Conservation (phyloP, 2,329 filamentous ascomycete species). For the Bipolaris zeicola region DNA sequence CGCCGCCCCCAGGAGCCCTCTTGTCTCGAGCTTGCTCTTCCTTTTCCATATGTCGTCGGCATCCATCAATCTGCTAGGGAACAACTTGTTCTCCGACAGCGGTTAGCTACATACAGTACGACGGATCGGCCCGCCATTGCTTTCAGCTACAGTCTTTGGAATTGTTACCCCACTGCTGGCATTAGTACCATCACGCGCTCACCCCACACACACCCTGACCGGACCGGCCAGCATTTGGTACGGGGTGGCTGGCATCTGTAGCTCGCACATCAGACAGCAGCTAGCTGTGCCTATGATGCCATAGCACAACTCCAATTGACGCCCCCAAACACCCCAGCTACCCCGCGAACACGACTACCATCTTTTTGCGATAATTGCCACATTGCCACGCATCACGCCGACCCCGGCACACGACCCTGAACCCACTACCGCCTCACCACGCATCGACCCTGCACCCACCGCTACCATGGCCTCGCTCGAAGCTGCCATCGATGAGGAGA, state of each 20-base stretch:
- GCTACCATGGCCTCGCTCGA: conserved; percentile 70
- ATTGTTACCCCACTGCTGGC: conserved; percentile 35
- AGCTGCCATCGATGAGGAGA: conserved; percentile 77
- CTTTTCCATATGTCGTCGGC: conserved; percentile 46
- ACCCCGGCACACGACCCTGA: conserved; percentile 16
- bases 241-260: conserved; percentile 14
- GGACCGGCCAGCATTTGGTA: conserved; percentile 15
- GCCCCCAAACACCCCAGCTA: conserved; percentile 20
- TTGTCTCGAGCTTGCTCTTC: conserved; percentile 20
- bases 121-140: conserved; percentile 35
- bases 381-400: conserved; percentile 3
- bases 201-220: conserved; percentile 8
- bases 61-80: conserved; percentile 40
- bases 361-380: conserved; percentile 3
- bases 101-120: conserved; percentile 34
- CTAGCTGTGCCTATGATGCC: conserved; percentile 25
- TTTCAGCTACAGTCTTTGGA: conserved; percentile 26
- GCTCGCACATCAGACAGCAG: conserved; percentile 13
- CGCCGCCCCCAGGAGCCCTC: conserved; percentile 23
- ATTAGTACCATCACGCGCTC: conserved; percentile 28
- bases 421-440: background rate
- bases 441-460: conserved; percentile 8
- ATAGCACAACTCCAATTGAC: conserved; percentile 24
- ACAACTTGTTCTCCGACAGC: conserved; percentile 46
- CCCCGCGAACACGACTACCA: conserved; percentile 27